Base-by-base conservation (phyloP, 768 basidiomycete genomes). In the Collybiopsis luxurians region DNA sequence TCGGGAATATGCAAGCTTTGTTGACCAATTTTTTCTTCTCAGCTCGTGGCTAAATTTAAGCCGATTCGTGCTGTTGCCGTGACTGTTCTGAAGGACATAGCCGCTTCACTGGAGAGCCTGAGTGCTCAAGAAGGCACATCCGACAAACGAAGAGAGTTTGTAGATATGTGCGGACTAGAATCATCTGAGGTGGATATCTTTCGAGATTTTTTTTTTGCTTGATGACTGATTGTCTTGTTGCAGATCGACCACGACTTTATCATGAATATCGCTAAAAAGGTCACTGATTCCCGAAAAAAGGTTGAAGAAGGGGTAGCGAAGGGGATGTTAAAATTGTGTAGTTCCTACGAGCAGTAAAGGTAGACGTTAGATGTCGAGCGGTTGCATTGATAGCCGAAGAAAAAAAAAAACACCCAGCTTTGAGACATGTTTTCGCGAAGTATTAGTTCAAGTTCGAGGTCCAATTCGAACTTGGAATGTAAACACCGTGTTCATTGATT, bases 1-100 rank as follows among this genome's bases (percentile, higher is more conserved):
- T n/a, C n/a, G n/a, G n/a, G n/a, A n/a, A 15, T 45, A 13, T n/a
- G 12, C 50, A 9, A 54, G 31, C 45, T 60, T 23, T 55, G 34
- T 15, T 54, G 31, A 65, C 54, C 46, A 27, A 47, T 17, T 48
- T 43, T 28, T 19, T 24, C 24, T n/a, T 24, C 55, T 26, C 56
- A 92, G 90, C 78, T 92, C 52, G 84, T 82, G 38, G 73, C 84
- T 43, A 83, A 75, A 64, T 81, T 90, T 67, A 92, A 90, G 64
- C 69, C 73, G 21, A 69, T 91, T 56, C 83, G 86, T 13, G 65
- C 75, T 11, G 76, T 77, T 61, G 89, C 82, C 19, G 47, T 79
- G 17, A 69, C 71, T 15, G 71, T 76, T 6, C 67, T 92, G 44
- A 80, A 78, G 57, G 81, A 85, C 21, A 84, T 92, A 54, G 82